phyloP scores from a whole-genome alignment of 1,139 yeast genomes.

The Nakaseomyces uthaithaninus region DNA sequence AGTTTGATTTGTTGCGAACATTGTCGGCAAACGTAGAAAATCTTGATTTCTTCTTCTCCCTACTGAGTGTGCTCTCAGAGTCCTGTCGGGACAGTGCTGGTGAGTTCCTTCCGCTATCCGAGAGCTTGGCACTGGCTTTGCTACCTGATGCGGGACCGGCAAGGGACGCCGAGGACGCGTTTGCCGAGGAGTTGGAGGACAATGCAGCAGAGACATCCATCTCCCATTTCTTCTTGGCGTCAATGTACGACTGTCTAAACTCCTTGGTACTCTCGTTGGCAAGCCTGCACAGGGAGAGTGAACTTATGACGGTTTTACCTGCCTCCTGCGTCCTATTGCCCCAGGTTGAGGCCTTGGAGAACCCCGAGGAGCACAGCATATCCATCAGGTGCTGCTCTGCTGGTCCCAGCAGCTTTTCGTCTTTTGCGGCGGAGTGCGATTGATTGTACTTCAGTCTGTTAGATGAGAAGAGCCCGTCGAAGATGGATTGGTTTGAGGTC shows the following conservation, averaged over 20 bases:
- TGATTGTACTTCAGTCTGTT: slow-evolving; percentile 26
- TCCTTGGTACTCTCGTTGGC: slow-evolving; percentile 33
- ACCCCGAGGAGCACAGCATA: slow-evolving; percentile 91
- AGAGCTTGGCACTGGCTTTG: slow-evolving; percentile 4
- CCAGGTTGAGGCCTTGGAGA: slow-evolving; percentile 64
- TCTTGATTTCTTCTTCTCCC: slow-evolving; percentile 40
- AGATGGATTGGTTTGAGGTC: slow-evolving; percentile 50
- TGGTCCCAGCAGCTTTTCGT: slow-evolving; percentile 51
- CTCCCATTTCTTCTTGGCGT: slow-evolving; percentile 25
- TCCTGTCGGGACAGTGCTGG: slow-evolving; percentile 1
- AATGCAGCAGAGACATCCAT: neutral
- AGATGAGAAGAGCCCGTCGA: slow-evolving; percentile 54
- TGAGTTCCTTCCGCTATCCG: neutral
- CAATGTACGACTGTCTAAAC: slow-evolving; percentile 24
- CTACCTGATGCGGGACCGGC: neutral
- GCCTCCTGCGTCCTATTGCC: slow-evolving; percentile 84
- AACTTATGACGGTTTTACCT: slow-evolving; percentile 73
- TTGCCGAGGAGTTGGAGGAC: slow-evolving; percentile 3
- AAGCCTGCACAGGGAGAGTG: slow-evolving; percentile 73
- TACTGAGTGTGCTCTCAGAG: neutral
- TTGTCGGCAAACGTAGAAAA: slow-evolving; percentile 39
- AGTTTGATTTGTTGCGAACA: slow-evolving; percentile 34
- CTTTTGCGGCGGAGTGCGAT: slow-evolving; percentile 19
- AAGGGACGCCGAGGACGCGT: neutral
- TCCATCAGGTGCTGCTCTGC: slow-evolving; percentile 94